Evolutionary conservation across 73 alveolate genomes (phyloP).

Genomic region (Tetrahymena malaccensis): DNA sequence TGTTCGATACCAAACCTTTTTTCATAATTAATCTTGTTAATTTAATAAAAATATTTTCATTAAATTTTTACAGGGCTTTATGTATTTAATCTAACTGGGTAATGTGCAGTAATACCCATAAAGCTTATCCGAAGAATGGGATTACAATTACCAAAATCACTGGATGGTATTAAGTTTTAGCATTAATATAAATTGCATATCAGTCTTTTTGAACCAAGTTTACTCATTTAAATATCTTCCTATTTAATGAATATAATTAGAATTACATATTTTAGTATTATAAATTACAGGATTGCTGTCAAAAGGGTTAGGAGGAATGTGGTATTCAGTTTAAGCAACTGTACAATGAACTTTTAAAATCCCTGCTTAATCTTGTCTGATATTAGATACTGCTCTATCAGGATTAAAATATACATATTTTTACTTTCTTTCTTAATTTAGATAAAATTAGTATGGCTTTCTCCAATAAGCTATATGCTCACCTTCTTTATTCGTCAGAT

Average conservation of each 20-base stretch:
- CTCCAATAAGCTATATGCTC: not conserved
- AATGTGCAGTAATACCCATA: not conserved
- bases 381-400: not conserved
- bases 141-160: not conserved
- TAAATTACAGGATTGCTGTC: not conserved
- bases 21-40: not conserved
- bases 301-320: not conserved
- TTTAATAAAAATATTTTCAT: not conserved
- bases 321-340: not conserved
- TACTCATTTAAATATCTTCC: not conserved
- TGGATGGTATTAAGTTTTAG: not conserved
- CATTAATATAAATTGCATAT: not conserved
- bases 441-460: not conserved
- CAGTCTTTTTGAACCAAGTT: not conserved
- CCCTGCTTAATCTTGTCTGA: not conserved
- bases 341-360: not conserved
- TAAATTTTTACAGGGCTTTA: not conserved
- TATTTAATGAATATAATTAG: not conserved
- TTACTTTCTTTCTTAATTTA: not conserved
- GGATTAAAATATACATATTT: not conserved
- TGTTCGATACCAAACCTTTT: not conserved
- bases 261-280: not conserved
- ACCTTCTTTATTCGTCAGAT: not conserved
- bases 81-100: not conserved
- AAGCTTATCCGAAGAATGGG: not conserved